These are phyloP conservation scores for Simplicillium sp. DNA, from an alignment of 2,329 filamentous ascomycete species.

Conservation along the genomic window DNA sequence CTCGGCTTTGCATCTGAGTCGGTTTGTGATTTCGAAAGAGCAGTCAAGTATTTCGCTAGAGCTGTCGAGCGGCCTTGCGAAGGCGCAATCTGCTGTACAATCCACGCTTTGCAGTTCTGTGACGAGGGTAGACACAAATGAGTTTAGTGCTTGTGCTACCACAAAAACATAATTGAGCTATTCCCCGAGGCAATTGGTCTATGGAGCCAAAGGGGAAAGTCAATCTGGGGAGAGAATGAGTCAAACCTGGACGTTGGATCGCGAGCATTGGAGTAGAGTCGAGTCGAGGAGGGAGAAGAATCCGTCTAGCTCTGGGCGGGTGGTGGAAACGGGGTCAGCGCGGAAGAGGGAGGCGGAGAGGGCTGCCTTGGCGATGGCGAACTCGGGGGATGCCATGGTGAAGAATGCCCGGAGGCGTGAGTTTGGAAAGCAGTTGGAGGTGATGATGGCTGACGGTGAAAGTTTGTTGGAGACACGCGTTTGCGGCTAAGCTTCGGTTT, in stretches of 20 bases:
- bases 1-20: conserved; percentile 33
- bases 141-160: conserved; percentile 4
- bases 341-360: conserved; percentile 65
- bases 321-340: conserved; percentile 60
- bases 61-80: conserved; percentile 57
- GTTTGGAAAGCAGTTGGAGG: conserved; percentile 7
- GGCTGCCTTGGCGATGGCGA: conserved; percentile 73
- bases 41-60: conserved; percentile 67
- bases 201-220: conserved; percentile 13
- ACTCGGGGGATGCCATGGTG: conserved; percentile 56
- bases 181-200: background rate
- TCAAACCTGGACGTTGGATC: conserved; percentile 84
- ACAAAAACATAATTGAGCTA: background rate
- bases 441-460: background rate
- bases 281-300: conserved; percentile 59
- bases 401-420: background rate
- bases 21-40: conserved; percentile 44
- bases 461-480: background rate
- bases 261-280: conserved; percentile 62
- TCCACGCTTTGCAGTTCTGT: conserved; percentile 85
- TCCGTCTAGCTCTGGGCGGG: conserved; percentile 58
- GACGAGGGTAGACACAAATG: conserved; percentile 5
- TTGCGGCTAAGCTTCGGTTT: conserved; percentile 6
- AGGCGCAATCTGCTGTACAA: conserved; percentile 59
- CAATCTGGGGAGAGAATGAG: conserved; percentile 16